These are phyloP conservation scores for Polyporus arcularius DNA, from an alignment of 768 basidiomycete genomes.

Conservation along the genomic window DNA sequence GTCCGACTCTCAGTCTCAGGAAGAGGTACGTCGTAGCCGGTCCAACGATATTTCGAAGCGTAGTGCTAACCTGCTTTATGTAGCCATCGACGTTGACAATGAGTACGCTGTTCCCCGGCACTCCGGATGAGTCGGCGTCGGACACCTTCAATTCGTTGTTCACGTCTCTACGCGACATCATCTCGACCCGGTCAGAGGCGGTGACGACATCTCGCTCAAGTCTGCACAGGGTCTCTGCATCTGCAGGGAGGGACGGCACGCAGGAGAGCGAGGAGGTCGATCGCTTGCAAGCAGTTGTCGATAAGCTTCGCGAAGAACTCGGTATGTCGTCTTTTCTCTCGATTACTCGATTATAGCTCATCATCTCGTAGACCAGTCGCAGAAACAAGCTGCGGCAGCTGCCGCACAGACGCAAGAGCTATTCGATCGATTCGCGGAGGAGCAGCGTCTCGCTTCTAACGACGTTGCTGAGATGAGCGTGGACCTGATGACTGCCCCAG, in stretches of 20 bases:
- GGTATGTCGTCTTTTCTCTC: constrained; percentile 39
- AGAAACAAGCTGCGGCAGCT: constrained; percentile 40
- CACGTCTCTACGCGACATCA: constrained; percentile 25
- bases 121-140: constrained; percentile 26
- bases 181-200: constrained; percentile 12
- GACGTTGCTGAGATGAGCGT: constrained; percentile 47
- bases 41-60: constrained; percentile 29
- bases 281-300: constrained; percentile 51
- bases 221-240: constrained; percentile 13
- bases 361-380: constrained; percentile 42
- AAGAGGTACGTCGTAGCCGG: constrained; percentile 44
- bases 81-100: constrained; percentile 29
- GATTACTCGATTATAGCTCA: not conserved
- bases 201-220: constrained; percentile 6
- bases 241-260: not conserved
- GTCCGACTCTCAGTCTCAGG: constrained; percentile 41
- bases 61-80: constrained; percentile 29
- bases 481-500: constrained; percentile 55
- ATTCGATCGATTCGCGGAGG: constrained; percentile 54
- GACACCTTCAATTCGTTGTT: constrained; percentile 29
- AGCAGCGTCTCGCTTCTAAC: constrained; percentile 36
- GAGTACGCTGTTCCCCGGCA: constrained; percentile 29
- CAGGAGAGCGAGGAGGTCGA: constrained; percentile 39
- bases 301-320: constrained; percentile 55
- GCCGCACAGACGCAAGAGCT: constrained; percentile 44